Evolutionary conservation across 1,284 basidiomycete species (phyloP).

Genomic region (Ustilago cynodontis): DNA sequence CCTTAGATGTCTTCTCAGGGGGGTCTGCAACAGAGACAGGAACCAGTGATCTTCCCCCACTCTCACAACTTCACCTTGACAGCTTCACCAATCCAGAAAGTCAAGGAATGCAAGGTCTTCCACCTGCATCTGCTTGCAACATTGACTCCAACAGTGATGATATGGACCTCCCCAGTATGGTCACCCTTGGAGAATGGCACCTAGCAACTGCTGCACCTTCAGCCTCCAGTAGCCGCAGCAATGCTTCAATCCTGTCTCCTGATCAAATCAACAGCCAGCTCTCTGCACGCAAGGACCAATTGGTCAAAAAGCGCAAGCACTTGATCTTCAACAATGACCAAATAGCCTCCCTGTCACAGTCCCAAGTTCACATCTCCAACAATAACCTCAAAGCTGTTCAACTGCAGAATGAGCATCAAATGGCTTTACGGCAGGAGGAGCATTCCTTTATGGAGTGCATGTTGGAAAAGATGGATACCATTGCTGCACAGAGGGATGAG

Average conservation of each 20-base stretch:
- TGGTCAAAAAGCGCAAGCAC: neutral
- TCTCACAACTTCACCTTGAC: neutral
- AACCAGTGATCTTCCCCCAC: neutral
- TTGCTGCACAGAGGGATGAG: neutral
- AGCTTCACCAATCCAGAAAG: neutral
- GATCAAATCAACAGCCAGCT: neutral
- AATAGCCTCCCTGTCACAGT: neutral
- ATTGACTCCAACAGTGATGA: neutral
- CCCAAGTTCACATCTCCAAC: conserved; percentile 5
- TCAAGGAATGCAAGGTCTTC: no score
- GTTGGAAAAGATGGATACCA: conserved; percentile 9
- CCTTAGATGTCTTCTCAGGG: neutral
- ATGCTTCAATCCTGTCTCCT: neutral
- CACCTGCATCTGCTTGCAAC: no score
- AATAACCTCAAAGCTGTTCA: neutral
- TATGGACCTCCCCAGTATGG: neutral
- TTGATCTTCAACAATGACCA: neutral
- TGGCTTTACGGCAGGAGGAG: conserved; percentile 1
- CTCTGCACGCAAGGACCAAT: neutral
- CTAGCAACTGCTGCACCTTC: neutral
- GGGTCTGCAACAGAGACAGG: neutral
- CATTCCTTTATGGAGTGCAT: conserved; percentile 4
- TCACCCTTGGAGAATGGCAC: neutral
- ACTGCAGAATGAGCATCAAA: conserved; percentile 1
- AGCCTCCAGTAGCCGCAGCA: neutral